A percentile compares a stretch with the other conserved stretches of the same genome.
These are phyloP conservation scores for Protomyces inouyei DNA, from an alignment of 1,139 yeast species.

Conservation along the genomic window DNA sequence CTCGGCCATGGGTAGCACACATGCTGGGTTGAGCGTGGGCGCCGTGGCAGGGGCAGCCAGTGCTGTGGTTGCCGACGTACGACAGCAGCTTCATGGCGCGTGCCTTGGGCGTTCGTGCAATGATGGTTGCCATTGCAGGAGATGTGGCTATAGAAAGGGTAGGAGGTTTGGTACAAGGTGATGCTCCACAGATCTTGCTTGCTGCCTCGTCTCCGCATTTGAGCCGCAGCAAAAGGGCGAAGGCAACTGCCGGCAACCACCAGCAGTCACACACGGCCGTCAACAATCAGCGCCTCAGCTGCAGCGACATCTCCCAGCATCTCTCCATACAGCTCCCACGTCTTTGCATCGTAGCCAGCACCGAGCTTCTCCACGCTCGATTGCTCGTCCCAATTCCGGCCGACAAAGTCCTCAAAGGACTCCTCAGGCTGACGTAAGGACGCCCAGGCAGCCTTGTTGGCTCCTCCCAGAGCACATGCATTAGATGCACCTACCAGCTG, in stretches of 20 bases:
- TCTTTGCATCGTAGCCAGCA: constrained; percentile 30
- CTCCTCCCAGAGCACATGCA: constrained; percentile 95
- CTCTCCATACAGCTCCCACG: constrained; percentile 31
- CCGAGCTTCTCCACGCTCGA: constrained; percentile 37
- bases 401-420: constrained; percentile 44
- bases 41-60: constrained; percentile 21
- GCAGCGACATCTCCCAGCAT: constrained; percentile 13
- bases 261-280: not conserved
- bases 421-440: constrained; percentile 39
- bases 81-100: constrained; percentile 22
- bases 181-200: no score
- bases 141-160: not conserved
- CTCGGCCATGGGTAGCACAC: constrained; percentile 25
- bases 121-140: constrained; percentile 18
- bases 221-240: not conserved
- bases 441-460: constrained; percentile 75
- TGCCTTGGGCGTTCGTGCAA: constrained; percentile 19
- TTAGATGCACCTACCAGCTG: constrained; percentile 63
- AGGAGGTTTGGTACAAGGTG: no score
- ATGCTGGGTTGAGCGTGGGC: constrained; percentile 13
- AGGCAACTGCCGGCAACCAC: not conserved
- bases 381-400: constrained; percentile 47
- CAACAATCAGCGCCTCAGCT: constrained; percentile 25
- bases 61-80: constrained; percentile 20
- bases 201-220: no score